Evolutionary conservation across 75 land plant species (phyloP), one percentile per base, ranked within the genome.

Genomic region (Selaginella moellendorffii): DNA sequence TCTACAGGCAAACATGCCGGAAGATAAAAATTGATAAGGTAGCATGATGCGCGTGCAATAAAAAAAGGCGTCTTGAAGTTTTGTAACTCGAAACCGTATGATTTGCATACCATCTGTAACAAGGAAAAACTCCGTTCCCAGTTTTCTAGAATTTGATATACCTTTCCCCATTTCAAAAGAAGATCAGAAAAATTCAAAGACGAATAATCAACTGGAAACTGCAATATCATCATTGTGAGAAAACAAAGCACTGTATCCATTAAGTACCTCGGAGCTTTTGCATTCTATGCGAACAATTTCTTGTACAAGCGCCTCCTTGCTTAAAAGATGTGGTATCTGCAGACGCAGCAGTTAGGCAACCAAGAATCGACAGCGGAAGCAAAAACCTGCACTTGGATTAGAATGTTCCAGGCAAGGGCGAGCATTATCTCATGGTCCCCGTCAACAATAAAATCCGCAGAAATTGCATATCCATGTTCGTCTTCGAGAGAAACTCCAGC

Each of bases 371-470:
- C n/a, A n/a, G n/a, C n/a, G n/a, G n/a, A n/a, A n/a, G n/a, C n/a
- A n/a, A n/a, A n/a, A n/a, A 86, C 96, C 84, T 90, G 96, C 58
- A 90, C 65, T 58, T 90, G 80, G 31, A 83, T 74, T 63, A 90
- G 79, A 31, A 86, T 66, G 62, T 86, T 83, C 86, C 90, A 90
- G 0, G 85, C 72, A 36, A 90, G 68, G 1, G 85, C 69, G 12
- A 85, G 66, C 19, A 62, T 71, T 25, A 73, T 69, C 53, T 80
- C 87, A 26, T 74, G 78, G 29, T 90, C 81, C 24, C 85, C 83
- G 63, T 68, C 64, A 10, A 68, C 74, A 69, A 90, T 26, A 73
- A 82, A 84, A n/a, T 90, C 96, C 62, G 77, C 79, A 23, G 65
- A 53, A 31, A 86, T 80, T 10, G 24, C 8, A 53, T 62, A n/a